Base-by-base conservation (phyloP, 495 filamentous ascomycete genomes). In the Tuber magnatum region DNA sequence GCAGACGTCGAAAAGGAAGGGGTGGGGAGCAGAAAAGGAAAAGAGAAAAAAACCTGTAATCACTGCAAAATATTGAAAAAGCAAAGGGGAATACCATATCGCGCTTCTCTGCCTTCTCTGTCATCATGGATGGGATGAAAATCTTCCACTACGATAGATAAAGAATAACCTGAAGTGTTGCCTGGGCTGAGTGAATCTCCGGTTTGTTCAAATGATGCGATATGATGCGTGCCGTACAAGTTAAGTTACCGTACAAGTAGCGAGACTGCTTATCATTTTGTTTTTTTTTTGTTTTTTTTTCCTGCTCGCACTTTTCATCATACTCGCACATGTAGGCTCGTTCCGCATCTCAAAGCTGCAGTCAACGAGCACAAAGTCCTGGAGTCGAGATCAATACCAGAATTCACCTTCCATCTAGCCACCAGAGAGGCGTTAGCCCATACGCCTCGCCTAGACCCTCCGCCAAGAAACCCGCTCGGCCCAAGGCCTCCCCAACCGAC, bases 31-130 rank as follows among this genome's bases (percentile, higher is more conserved):
- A n/a, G n/a, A n/a, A n/a, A n/a, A n/a, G n/a, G n/a, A n/a, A n/a
- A n/a, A n/a, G 18, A 75, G 18, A 24, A 72, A 72, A 72, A 73
- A 28, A 65, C 71, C 74, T 76, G 71, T 69, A 76, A 76, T 78
- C 74, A 70, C 68, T 69, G 68, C 38, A 65, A 65, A 10, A 68
- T 43, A 69, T 41, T 68, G 72, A 78, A 39, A 70, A 70, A 71
- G 38, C 41, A 18, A 71, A 32, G 42, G 51, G 46, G 20, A 42
- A 39, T 43, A 71, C 35, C 42, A 39, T 43, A 71, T 41, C 42
- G 40, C 65, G 43, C 74, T 39, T 22, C 44, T 70, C 44, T 43
- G 38, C 32, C 22, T 48, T 32, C 74, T 39, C 44, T n/a, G 65
- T 12, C 28, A 18, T 14, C n/a, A 28, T 61, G 51, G n/a, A 32